Evolutionary conservation across 2,329 filamentous ascomycete genomes (phyloP), one percentile per base, ranked within the genome.

Genomic region (Chlorencoelia australis): DNA sequence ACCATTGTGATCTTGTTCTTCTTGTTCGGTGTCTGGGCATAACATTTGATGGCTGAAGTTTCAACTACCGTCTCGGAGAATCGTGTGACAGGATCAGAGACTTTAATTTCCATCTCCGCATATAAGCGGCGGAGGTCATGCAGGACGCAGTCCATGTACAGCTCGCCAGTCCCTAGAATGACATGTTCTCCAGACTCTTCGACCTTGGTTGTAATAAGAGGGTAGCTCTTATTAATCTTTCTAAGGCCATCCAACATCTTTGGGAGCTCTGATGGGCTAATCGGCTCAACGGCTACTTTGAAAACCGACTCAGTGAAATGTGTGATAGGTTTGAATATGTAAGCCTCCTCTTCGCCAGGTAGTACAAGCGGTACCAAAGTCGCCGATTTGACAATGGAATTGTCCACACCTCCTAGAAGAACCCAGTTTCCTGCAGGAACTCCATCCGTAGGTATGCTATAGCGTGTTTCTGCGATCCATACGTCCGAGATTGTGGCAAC

Each of bases 1-100:
- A 96, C 83, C 85, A 98, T 95, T 22, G 91, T 96, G 53, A 98
- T 82, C 60, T 94, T 94, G 67, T 98, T 98, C 68, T 95, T 95
- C 66, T 98, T 98, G 66, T 98, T 98, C 2, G 91, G 91, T 2
- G 91, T 96, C 50, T 94, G 78, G 15, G 91, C 89, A 59, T 95
- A 98, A 64, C 91, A 98, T 63, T 95, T 95, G 41, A 94, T 95
- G 14, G 88, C 88, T 13, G 87, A 95, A 48, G 91, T 94, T 59
- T 98, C 91, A 24, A 94, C 87, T 17, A 95, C 89, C 0, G 91
- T 98, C 64, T 98, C 91, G 62, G 87, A 95, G 68, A 98, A 98
- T 31, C 91, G 74, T 11, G 91, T 96, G 28, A 98, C 89, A 1
- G 91, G 91, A 57, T 98, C 91, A 0, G 91, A 98, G 32, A 98